Evolutionary conservation across 192 early-diverging fungal species (phyloP).

Genomic region (Gonapodya prolifera): DNA sequence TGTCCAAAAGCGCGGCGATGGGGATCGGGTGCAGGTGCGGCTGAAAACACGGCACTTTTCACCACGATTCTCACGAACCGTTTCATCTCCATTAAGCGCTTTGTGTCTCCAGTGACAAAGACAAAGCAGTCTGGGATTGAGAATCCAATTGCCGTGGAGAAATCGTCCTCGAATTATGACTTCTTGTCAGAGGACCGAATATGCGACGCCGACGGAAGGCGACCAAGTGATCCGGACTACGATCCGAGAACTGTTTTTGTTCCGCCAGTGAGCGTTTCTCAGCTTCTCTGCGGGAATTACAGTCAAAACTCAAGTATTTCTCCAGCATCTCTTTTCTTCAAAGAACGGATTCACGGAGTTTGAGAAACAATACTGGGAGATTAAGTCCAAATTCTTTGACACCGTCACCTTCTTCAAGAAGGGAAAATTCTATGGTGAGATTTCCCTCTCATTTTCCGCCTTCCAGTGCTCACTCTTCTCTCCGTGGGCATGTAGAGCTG

Average conservation of each 20-base stretch:
- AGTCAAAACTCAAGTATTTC: no score
- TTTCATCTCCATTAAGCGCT: neutral
- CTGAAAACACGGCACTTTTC: no score
- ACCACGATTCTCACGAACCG: neutral
- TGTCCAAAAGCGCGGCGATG: no score
- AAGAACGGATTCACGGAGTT: constrained; percentile 72
- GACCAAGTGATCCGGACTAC: constrained; percentile 61
- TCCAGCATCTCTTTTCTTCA: neutral
- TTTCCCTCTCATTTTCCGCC: neutral
- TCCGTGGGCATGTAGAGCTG: no score
- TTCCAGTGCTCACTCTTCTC: constrained; percentile 9
- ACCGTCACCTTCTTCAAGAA: constrained; percentile 91
- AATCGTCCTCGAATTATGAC: neutral
- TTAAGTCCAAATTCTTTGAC: constrained; percentile 51
- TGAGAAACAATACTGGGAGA: constrained; percentile 98
- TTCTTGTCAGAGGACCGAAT: neutral
- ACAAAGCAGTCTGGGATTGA: neutral
- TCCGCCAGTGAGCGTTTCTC: constrained; percentile 67
- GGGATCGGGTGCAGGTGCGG: no score
- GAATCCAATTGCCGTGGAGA: neutral
- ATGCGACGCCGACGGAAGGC: constrained; percentile 62
- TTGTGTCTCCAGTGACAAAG: neutral
- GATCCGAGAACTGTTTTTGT: constrained; percentile 84
- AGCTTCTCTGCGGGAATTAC: no score
- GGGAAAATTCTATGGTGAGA: constrained; percentile 81